phyloP scores from a whole-genome alignment of 352 stramenopile genomes.

The Globisporangium nagaii region DNA sequence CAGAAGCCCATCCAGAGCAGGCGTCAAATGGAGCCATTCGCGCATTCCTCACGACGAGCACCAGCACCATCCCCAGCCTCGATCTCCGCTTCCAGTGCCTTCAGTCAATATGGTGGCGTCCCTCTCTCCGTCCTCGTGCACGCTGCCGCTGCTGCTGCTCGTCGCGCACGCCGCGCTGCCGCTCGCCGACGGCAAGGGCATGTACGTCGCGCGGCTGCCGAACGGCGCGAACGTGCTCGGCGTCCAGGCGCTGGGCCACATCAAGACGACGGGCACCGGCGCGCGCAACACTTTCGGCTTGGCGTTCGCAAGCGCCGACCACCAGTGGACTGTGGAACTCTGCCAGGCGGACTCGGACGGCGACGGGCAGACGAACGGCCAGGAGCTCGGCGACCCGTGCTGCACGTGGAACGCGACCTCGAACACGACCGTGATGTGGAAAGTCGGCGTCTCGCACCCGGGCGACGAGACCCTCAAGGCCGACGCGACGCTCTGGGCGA shows the following conservation, averaged over 20 bases:
- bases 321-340: slow-evolving; percentile 23
- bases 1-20: too few relatives aligned
- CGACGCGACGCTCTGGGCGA: slow-evolving; percentile 11
- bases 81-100: too few relatives aligned
- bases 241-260: background rate
- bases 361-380: slow-evolving; percentile 49
- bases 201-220: background rate
- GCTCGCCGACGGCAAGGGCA: background rate
- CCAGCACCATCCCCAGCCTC: too few relatives aligned
- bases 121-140: too few relatives aligned
- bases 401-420: slow-evolving; percentile 11
- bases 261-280: slow-evolving; percentile 5
- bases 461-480: slow-evolving; percentile 6
- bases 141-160: background rate
- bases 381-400: slow-evolving; percentile 57
- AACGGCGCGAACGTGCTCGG: background rate
- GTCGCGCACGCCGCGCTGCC: background rate
- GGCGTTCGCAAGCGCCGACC: slow-evolving; percentile 13
- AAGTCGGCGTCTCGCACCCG: slow-evolving; percentile 11
- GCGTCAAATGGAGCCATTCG: too few relatives aligned
- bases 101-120: too few relatives aligned
- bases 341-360: slow-evolving; percentile 33
- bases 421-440: background rate
- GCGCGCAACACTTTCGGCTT: slow-evolving; percentile 24
- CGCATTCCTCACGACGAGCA: too few relatives aligned